Percentiles rank a stretch among this genome's conserved stretches.
Conservation (phyloP, 345 rosid genomes). For the Tarenaya hassleriana region DNA sequence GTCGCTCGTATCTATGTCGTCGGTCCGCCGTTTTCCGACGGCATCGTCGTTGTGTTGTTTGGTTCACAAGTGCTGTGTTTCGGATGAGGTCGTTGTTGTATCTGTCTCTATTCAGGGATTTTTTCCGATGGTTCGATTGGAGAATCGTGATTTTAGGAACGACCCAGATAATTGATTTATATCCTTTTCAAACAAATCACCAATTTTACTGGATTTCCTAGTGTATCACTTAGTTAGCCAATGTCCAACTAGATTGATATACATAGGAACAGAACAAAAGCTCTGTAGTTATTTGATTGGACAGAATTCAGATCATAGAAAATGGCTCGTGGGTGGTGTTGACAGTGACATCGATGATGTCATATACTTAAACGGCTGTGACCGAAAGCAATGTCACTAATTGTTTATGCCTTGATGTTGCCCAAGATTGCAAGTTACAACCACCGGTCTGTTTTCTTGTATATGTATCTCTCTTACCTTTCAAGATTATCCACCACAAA, state of each 20-base stretch:
- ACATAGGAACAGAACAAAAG: constrained; percentile 14
- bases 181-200: no score
- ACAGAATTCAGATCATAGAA: constrained; percentile 19
- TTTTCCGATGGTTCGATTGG: not conserved
- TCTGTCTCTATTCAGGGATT: not conserved
- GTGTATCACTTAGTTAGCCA: no score
- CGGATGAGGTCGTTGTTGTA: not conserved
- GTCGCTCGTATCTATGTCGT: constrained; percentile 72
- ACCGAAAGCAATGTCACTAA: constrained; percentile 15
- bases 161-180: no score
- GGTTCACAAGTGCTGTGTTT: constrained; percentile 46
- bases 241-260: not conserved
- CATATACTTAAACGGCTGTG: constrained; percentile 24
- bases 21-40: constrained; percentile 62
- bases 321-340: constrained; percentile 14
- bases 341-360: constrained; percentile 22
- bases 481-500: constrained; percentile 19
- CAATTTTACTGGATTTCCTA: no score
- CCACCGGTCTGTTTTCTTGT: constrained; percentile 31
- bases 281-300: constrained; percentile 16
- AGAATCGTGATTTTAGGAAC: not conserved
- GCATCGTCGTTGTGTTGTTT: constrained; percentile 59
- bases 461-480: constrained; percentile 26
- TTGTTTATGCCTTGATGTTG: constrained; percentile 13
- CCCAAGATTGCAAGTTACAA: constrained; percentile 23